Evolutionary conservation across 2,329 filamentous ascomycete species (phyloP).

Genomic region (Clarireedia monteithiana): DNA sequence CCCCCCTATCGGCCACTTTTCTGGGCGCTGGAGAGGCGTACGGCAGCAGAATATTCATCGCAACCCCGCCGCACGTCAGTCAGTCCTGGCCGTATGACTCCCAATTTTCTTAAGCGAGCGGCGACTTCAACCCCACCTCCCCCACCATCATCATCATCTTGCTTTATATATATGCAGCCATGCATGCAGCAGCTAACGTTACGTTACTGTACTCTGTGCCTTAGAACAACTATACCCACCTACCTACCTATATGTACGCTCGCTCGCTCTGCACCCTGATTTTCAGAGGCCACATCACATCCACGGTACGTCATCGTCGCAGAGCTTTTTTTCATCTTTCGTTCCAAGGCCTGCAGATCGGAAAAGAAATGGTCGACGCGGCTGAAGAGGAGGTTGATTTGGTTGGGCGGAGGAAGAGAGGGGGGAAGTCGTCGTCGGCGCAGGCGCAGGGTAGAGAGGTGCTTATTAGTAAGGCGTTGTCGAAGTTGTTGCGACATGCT

Average conservation of each 20-base stretch:
- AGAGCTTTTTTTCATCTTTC: background rate
- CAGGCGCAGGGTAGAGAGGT: constrained; percentile 21
- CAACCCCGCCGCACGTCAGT: background rate
- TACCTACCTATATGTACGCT: background rate
- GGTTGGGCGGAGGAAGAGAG: background rate
- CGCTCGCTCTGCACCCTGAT: background rate
- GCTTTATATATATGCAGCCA: background rate
- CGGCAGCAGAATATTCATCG: too few relatives aligned
- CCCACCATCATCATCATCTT: background rate
- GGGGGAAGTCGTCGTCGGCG: background rate
- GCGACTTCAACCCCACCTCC: background rate
- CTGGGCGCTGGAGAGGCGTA: too few relatives aligned
- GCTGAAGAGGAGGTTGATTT: background rate
- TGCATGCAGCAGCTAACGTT: background rate
- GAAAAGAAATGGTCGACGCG: background rate
- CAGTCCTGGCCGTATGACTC: background rate
- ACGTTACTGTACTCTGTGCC: background rate
- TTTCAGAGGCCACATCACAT: background rate
- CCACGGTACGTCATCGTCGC: background rate
- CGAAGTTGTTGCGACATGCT: constrained; percentile 29
- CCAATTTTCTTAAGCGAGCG: background rate
- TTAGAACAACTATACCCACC: background rate
- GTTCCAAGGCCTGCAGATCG: background rate
- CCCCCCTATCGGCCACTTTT: too few relatives aligned
- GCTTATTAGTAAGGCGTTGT: constrained; percentile 27